phyloP scores from a whole-genome alignment of 2,329 filamentous ascomycete species.

The Nemania serpens region DNA sequence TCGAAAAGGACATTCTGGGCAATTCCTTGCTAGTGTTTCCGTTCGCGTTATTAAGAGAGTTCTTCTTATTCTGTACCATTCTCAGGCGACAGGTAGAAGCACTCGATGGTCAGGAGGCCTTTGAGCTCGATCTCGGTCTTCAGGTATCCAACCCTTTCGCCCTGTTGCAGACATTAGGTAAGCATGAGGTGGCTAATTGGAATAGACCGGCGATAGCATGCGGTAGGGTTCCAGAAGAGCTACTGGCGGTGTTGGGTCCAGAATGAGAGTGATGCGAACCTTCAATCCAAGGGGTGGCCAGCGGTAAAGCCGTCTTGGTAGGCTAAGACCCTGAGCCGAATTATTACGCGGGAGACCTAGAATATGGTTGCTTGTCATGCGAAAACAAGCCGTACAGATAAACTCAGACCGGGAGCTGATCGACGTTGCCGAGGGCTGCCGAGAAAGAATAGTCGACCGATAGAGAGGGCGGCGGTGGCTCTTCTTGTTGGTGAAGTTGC shows the following conservation, averaged over 20 bases:
- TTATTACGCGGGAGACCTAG: slow-evolving; percentile 32
- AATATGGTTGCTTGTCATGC: slow-evolving; percentile 32
- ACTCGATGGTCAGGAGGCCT: slow-evolving; percentile 27
- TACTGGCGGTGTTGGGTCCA: slow-evolving; percentile 30
- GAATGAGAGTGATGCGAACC: slow-evolving; percentile 34
- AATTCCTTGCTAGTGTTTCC: slow-evolving; percentile 40
- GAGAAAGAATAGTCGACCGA: slow-evolving; percentile 29
- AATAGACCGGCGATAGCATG: slow-evolving; percentile 19
- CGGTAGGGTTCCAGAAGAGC: slow-evolving; percentile 29
- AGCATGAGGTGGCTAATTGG: slow-evolving; percentile 31
- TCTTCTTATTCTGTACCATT: slow-evolving; percentile 44
- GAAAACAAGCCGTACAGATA: slow-evolving; percentile 33
- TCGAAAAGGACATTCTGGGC: slow-evolving; percentile 39
- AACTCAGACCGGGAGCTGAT: slow-evolving; percentile 18
- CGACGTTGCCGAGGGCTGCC: slow-evolving; percentile 15
- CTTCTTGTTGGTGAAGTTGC: slow-evolving; percentile 24
- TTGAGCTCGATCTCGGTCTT: slow-evolving; percentile 33
- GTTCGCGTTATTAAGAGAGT: slow-evolving; percentile 37
- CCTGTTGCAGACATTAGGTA: slow-evolving; percentile 30
- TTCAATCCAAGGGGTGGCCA: slow-evolving; percentile 26
- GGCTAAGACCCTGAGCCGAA: slow-evolving; percentile 23
- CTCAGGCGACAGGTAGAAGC: slow-evolving; percentile 36
- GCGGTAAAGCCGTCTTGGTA: slow-evolving; percentile 15
- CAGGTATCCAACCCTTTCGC: slow-evolving; percentile 34
- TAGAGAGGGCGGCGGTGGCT: slow-evolving; percentile 26